A percentile compares a stretch with the other conserved stretches of the same genome.
Evolutionary conservation across 495 filamentous ascomycete species (phyloP).

Genomic region (Lophiostoma macrostomum): DNA sequence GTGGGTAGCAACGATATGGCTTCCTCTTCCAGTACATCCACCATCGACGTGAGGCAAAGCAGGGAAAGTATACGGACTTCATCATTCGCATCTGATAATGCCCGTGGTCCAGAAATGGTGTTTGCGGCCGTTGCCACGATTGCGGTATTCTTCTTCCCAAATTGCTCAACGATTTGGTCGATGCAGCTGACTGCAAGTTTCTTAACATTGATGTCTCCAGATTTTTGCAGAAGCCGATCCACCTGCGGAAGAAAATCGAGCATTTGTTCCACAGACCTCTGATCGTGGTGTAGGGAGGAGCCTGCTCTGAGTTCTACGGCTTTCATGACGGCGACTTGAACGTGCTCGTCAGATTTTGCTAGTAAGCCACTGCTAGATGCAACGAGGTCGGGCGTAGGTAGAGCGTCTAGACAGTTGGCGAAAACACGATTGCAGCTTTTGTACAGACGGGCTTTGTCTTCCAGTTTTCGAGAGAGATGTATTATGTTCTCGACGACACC

Average conservation of each 20-base stretch:
- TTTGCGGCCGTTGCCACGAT: conserved; percentile 62
- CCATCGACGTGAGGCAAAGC: conserved; percentile 82
- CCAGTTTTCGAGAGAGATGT: conserved; percentile 27
- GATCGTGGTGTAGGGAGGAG: conserved; percentile 62
- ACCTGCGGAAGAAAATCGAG: conserved; percentile 80
- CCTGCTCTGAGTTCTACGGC: conserved; percentile 73
- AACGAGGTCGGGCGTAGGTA: conserved; percentile 81
- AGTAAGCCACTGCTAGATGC: conserved; percentile 77
- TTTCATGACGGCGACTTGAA: conserved; percentile 75
- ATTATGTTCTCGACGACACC: conserved; percentile 54
- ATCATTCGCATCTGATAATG: conserved; percentile 68
- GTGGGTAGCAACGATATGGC: conserved; percentile 79
- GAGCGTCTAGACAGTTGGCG: conserved; percentile 67
- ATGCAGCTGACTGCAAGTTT: conserved; percentile 80
- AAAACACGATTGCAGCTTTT: conserved; percentile 66
- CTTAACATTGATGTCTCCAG: conserved; percentile 68
- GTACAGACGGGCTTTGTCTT: conserved; percentile 42
- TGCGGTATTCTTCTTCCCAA: conserved; percentile 79
- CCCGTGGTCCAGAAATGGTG: conserved; percentile 70
- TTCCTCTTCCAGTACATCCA: conserved; percentile 78
- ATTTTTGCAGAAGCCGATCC: conserved; percentile 67
- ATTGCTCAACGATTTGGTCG: conserved; percentile 84
- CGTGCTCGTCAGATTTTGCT: conserved; percentile 62
- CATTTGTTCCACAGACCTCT: conserved; percentile 62
- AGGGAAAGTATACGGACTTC: conserved; percentile 74